Evolutionary conservation across 495 filamentous ascomycete species (phyloP), one percentile per base, ranked within the genome.

Genomic region (Penicillium antarcticum): DNA sequence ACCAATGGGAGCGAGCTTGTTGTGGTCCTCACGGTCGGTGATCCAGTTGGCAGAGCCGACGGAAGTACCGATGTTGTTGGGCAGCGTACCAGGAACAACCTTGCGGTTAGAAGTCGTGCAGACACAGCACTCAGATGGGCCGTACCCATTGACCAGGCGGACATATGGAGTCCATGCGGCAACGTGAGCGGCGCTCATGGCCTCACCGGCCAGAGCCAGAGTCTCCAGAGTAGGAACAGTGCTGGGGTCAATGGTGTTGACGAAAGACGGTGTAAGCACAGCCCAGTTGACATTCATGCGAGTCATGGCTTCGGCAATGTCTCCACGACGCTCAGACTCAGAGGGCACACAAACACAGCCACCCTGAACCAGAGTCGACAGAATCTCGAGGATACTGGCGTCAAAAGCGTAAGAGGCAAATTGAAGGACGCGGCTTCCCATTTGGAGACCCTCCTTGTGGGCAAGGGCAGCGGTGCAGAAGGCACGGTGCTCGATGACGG

Each of bases 101-200:
- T 23, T 31, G 4, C 31, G 17, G 31, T 45, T 44, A 6, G 49
- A 41, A 2, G 47, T 51, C 13, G 35, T 45, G 29, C 45, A 52
- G 13, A 53, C 48, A 23, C 54, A 50, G 54, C 67, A 75, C 56
- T 84, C 81, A 4, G 66, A 66, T 0, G 82, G 82, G 0, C 82
- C 82, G 58, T 86, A 86, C 4, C 67, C 75, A 46, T 81, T 80
- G 39, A 79, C 57, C 18, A 79, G 65, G 42, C 55, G 62, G 14
- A 69, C 56, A n/a, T 67, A 62, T 19, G 65, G 65, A 6, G 68
- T 70, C 81, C 81, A 84, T 14, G 56, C 60, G 5, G 55, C 45
- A 13, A 78, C 56, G 38, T 73, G 51, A 6, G 67, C 66, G 29
- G 65, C 60, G 3, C 65, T 56, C 58, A 82, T 65, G 2, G 74